A percentile compares a stretch with the other conserved stretches of the same genome.
Conservation (phyloP, 768 basidiomycete genomes). For the Melanogaster broomeanus region DNA sequence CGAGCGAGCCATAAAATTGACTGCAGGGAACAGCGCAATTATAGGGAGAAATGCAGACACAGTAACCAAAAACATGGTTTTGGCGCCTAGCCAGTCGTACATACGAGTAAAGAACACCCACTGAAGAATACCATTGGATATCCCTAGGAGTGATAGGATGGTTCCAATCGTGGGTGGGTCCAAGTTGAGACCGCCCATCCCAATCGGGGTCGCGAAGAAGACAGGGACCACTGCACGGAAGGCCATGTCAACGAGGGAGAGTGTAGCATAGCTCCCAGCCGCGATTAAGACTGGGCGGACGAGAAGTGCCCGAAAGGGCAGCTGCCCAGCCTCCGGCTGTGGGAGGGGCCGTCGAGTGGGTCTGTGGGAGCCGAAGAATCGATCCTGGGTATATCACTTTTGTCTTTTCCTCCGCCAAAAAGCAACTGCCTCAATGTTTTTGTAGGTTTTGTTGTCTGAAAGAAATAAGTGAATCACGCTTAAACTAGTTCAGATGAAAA, state of each 20-base stretch:
- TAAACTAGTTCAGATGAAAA: background rate
- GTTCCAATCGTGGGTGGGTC: slow-evolving; percentile 32
- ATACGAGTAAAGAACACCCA: slow-evolving; percentile 60
- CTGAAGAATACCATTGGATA: slow-evolving; percentile 48
- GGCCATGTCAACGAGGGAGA: slow-evolving; percentile 65
- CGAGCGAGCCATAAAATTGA: slow-evolving; percentile 37
- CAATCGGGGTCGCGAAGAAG: slow-evolving; percentile 32
- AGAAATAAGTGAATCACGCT: background rate
- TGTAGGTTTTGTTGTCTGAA: slow-evolving; percentile 15
- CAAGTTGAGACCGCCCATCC: slow-evolving; percentile 29
- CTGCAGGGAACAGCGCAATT: slow-evolving; percentile 43
- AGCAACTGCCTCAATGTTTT: slow-evolving; percentile 18
- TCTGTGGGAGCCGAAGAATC: background rate
- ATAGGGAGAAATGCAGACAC: slow-evolving; percentile 50
- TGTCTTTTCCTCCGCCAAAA: slow-evolving; percentile 6
- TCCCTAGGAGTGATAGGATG: slow-evolving; percentile 26
- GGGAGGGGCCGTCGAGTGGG: background rate
- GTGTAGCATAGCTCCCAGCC: slow-evolving; percentile 58
- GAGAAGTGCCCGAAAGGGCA: slow-evolving; percentile 52
- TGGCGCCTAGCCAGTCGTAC: slow-evolving; percentile 59
- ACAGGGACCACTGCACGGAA: slow-evolving; percentile 47
- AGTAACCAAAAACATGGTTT: slow-evolving; percentile 53
- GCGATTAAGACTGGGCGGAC: slow-evolving; percentile 54
- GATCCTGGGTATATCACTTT: background rate
- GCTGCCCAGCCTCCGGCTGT: slow-evolving; percentile 20